These are phyloP conservation scores for Benincasa hispida DNA, from an alignment of 306 rosid genomes.

Conservation along the genomic window DNA sequence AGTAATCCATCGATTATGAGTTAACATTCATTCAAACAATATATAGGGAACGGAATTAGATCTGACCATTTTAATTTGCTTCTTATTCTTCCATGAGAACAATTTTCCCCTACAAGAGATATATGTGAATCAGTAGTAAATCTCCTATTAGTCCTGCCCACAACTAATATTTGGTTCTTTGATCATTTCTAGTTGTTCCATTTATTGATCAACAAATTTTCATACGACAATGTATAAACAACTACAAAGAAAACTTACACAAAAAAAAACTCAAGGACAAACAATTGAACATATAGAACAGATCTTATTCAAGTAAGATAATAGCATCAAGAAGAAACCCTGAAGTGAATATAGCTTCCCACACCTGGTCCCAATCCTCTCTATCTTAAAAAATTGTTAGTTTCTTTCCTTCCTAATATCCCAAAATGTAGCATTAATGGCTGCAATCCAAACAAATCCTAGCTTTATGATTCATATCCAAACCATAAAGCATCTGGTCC, in stretches of 20 bases:
- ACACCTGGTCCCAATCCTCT: neutral
- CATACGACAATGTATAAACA: neutral
- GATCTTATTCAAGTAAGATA: neutral
- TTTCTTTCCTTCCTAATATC: neutral
- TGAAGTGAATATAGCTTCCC: neutral
- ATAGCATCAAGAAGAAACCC: neutral
- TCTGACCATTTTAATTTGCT: neutral
- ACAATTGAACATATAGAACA: neutral
- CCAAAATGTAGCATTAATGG: neutral
- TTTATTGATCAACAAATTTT: neutral
- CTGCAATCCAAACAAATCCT: neutral
- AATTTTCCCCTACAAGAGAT: neutral
- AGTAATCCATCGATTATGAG: neutral
- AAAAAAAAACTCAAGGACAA: neutral
- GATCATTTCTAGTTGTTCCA: neutral
- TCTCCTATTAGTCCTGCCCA: neutral
- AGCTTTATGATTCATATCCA: neutral
- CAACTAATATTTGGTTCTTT: neutral
- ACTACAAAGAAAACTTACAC: neutral
- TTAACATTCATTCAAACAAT: neutral
- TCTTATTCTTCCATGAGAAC: neutral
- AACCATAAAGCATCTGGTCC: neutral
- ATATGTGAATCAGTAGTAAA: neutral
- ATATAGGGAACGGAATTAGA: neutral
- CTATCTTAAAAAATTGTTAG: neutral